Percentiles rank a stretch among this genome's conserved stretches.
phyloP scores from a whole-genome alignment of 176 grass and related monocot genomes.

The Eragrostis nindensis region DNA sequence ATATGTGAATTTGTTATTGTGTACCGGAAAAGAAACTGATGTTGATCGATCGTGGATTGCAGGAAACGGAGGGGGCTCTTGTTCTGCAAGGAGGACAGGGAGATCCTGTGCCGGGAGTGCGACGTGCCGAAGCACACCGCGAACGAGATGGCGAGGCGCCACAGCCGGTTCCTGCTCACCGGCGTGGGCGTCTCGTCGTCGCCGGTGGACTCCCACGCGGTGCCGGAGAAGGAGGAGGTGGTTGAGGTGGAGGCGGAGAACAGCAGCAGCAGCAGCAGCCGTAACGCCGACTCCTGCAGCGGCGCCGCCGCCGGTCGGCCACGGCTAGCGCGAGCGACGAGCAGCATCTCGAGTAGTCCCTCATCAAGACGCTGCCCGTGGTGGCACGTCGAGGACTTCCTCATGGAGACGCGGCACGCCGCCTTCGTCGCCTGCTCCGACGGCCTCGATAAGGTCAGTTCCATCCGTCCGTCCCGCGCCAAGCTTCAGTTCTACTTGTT shows the following conservation, averaged over 20 bases:
- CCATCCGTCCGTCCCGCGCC: neutral
- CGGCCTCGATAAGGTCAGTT: constrained; percentile 55
- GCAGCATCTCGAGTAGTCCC: constrained; percentile 94
- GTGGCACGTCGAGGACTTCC: constrained; percentile 89
- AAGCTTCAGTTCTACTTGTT: too few relatives aligned
- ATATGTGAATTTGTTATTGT: neutral
- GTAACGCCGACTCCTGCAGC: constrained; percentile 31
- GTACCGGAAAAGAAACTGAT: neutral
- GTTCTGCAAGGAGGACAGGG: constrained; percentile 97
- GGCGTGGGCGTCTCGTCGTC: constrained; percentile 73
- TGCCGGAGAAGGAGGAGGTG: neutral
- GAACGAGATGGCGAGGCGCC: constrained; percentile 76
- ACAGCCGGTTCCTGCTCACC: constrained; percentile 82
- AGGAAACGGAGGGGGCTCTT: constrained; percentile 88
- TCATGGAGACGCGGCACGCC: constrained; percentile 55
- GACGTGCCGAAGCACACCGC: constrained; percentile 70
- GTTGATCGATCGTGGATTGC: neutral
- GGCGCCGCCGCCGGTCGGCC: constrained; percentile 8
- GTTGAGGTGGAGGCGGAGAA: constrained; percentile 33
- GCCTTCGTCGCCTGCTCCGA: constrained; percentile 9
- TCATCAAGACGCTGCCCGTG: constrained; percentile 90
- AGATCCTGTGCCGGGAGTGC: constrained; percentile 90
- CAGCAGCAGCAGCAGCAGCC: constrained; percentile 40
- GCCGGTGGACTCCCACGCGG: constrained; percentile 40
- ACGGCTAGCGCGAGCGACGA: constrained; percentile 45